Conservation (phyloP, 768 basidiomycete genomes). For the Mycena chlorophos region DNA sequence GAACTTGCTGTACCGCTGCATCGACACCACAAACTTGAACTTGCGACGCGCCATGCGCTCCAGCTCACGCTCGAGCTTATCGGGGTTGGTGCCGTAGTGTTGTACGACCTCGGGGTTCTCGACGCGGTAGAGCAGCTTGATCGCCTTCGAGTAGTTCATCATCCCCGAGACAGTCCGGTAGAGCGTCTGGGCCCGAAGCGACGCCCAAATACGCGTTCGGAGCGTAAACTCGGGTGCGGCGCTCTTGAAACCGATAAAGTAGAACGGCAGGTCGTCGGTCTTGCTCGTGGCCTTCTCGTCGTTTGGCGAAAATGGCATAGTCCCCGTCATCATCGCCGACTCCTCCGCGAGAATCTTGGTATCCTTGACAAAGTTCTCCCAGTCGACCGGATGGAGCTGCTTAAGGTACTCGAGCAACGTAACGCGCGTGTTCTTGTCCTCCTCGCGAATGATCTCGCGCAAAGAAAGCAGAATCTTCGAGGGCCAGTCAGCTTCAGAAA, state of each 20-base stretch:
- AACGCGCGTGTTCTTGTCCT: slow-evolving; percentile 95
- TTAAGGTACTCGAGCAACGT: slow-evolving; percentile 98
- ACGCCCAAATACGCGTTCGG: slow-evolving; percentile 99
- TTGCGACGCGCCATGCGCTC: slow-evolving; percentile 98
- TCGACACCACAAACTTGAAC: slow-evolving; percentile 99
- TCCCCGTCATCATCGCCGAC: slow-evolving; percentile 79
- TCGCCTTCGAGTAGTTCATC: slow-evolving; percentile 99
- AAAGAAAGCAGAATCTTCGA: slow-evolving; percentile 97
- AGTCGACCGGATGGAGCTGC: slow-evolving; percentile 96
- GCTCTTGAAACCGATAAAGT: slow-evolving; percentile 98
- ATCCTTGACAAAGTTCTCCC: slow-evolving; percentile 99
- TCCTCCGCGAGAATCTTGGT: slow-evolving; percentile 99
- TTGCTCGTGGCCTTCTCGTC: slow-evolving; percentile 82
- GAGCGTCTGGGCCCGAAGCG: slow-evolving; percentile 95
- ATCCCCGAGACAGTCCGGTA: slow-evolving; percentile 99
- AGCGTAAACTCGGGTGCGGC: slow-evolving; percentile 98
- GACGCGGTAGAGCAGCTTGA: slow-evolving; percentile 98
- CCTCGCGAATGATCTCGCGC: slow-evolving; percentile 97
- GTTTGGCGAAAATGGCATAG: slow-evolving; percentile 60
- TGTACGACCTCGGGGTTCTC: slow-evolving; percentile 99
- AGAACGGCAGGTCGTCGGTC: slow-evolving; percentile 92
- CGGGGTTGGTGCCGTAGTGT: slow-evolving; percentile 95
- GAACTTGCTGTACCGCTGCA: slow-evolving; percentile 99
- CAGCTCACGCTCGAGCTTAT: slow-evolving; percentile 92
- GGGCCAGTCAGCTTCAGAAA: too few relatives aligned